phyloP scores from a whole-genome alignment of 1,284 basidiomycete species.

The Malassezia obtusa region DNA sequence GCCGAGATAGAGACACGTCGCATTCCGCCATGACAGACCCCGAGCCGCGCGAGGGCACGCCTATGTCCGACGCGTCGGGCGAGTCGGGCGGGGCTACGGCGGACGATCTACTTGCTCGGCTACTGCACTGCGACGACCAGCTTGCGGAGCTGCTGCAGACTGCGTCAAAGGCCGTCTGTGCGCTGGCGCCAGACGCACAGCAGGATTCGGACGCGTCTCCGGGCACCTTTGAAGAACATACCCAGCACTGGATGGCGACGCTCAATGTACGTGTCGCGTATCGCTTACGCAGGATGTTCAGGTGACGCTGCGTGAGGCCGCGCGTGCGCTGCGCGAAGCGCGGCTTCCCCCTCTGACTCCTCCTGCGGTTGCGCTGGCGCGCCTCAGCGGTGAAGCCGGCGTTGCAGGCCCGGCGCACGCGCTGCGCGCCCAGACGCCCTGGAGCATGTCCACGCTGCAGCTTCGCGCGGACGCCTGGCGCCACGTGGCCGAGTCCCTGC shows the following conservation, averaged over 20 bases:
- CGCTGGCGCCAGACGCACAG: not conserved
- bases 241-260: constrained; percentile 10
- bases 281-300: constrained; percentile 15
- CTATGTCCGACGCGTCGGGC: not conserved
- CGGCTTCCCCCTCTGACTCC: constrained; percentile 12
- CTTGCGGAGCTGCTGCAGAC: constrained; percentile 8
- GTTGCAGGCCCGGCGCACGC: constrained; percentile 9
- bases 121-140: constrained; percentile 17
- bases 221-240: not conserved
- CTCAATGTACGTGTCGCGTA: constrained; percentile 6
- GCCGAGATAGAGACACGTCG: not conserved
- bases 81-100: constrained; percentile 4
- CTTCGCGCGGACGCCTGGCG: constrained; percentile 15
- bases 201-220: not conserved
- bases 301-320: constrained; percentile 13
- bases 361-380: constrained; percentile 10
- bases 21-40: not conserved
- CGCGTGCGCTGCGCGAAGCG: constrained; percentile 17
- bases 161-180: not conserved
- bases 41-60: too few relatives aligned
- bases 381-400: constrained; percentile 14
- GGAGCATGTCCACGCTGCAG: constrained; percentile 13
- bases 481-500: constrained; percentile 10
- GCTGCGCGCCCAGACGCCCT: not conserved
- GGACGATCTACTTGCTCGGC: constrained; percentile 11